A percentile compares a stretch with the other conserved stretches of the same genome.
Conservation (phyloP, 345 rosid genomes). For the Luvunga scandens region DNA sequence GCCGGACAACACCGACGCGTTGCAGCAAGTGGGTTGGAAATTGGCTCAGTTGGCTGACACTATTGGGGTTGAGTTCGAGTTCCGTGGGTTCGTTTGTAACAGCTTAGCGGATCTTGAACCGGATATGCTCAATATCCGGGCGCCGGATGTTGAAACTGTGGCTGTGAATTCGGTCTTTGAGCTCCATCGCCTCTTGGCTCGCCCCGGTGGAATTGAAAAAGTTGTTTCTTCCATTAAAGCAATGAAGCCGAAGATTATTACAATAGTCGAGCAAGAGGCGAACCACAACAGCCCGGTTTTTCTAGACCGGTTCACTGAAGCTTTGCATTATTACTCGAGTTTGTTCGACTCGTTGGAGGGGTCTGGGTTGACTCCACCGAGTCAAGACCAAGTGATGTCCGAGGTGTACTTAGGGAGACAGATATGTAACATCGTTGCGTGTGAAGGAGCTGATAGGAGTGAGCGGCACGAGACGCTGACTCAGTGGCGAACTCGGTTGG, state of each 20-base stretch:
- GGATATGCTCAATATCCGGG: conserved; percentile 54
- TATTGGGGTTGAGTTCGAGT: conserved; percentile 62
- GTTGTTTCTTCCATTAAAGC: conserved; percentile 47
- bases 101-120: conserved; percentile 71
- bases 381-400: conserved; percentile 70
- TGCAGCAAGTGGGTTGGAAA: conserved; percentile 80
- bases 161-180: conserved; percentile 87
- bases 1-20: conserved; percentile 50
- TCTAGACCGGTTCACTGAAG: conserved; percentile 74
- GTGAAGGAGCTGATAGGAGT: conserved; percentile 73
- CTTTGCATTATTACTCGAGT: conserved; percentile 81
- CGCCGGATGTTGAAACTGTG: conserved; percentile 46
- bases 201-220: conserved; percentile 63
- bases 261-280: conserved; percentile 86
- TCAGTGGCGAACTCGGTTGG: conserved; percentile 70
- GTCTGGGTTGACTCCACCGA: conserved; percentile 31
- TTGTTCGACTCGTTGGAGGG: conserved; percentile 87
- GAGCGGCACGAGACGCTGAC: conserved; percentile 76
- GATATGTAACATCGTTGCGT: conserved; percentile 81
- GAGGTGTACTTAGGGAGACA: conserved; percentile 77
- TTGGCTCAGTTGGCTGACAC: conserved; percentile 65
- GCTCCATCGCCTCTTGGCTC: conserved; percentile 58
- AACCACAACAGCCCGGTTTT: conserved; percentile 75
- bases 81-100: conserved; percentile 57
- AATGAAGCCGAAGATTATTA: conserved; percentile 72